Evolutionary conservation across 768 basidiomycete genomes (phyloP).

Genomic region (Boletus sp.): DNA sequence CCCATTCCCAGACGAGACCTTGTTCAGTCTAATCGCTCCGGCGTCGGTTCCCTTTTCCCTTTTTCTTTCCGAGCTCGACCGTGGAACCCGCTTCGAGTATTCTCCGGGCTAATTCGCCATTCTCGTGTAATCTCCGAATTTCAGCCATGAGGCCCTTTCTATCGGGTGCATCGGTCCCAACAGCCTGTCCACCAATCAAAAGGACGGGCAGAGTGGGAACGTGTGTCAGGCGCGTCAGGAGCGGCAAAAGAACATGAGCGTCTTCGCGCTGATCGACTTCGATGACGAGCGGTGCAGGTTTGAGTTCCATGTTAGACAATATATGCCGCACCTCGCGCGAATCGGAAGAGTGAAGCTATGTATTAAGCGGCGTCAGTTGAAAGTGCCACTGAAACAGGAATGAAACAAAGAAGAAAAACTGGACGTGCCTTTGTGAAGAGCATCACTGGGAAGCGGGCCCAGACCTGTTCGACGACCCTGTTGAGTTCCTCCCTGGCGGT

Average conservation of each 20-base stretch:
- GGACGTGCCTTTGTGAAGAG: constrained; percentile 68
- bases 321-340: constrained; percentile 67
- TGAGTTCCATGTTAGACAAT: constrained; percentile 52
- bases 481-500: constrained; percentile 59
- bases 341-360: constrained; percentile 57
- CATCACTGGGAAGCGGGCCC: constrained; percentile 71
- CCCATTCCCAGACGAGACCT: constrained; percentile 8
- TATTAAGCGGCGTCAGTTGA: neutral
- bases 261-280: constrained; percentile 75
- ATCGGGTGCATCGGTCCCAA: constrained; percentile 37
- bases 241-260: constrained; percentile 54
- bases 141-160: constrained; percentile 35
- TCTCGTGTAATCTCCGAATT: constrained; percentile 47
- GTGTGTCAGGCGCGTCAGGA: constrained; percentile 60
- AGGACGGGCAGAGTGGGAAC: constrained; percentile 59
- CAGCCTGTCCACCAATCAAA: constrained; percentile 59
- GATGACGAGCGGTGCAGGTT: constrained; percentile 61
- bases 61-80: constrained; percentile 52
- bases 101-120: constrained; percentile 49
- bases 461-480: constrained; percentile 60
- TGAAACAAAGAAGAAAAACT: neutral
- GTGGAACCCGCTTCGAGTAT: constrained; percentile 57
- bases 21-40: constrained; percentile 1
- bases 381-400: constrained; percentile 1
- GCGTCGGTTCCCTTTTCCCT: constrained; percentile 35